phyloP scores from a whole-genome alignment of 148 eudicot genomes.

The Nepenthes mirabilis region DNA sequence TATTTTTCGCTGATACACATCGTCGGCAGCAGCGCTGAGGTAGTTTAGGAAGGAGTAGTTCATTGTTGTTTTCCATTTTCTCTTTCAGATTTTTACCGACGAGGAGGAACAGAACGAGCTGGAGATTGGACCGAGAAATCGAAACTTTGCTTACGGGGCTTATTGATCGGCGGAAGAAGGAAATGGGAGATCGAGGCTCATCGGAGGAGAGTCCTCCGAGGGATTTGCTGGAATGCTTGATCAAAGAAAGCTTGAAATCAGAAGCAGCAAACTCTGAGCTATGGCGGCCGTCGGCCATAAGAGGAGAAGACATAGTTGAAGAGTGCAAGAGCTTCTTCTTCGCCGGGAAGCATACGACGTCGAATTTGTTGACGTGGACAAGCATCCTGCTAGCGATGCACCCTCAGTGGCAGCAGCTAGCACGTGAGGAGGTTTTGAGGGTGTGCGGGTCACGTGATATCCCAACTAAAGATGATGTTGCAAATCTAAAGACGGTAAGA shows the following conservation, averaged over 20 bases:
- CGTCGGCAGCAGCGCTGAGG: too few species aligned
- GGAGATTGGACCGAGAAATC: slow-evolving; percentile 44
- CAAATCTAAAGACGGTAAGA: slow-evolving; percentile 41
- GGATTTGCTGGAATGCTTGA: slow-evolving; percentile 39
- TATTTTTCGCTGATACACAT: background rate
- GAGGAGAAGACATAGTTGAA: slow-evolving; percentile 35
- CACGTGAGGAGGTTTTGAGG: slow-evolving; percentile 56
- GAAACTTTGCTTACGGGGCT: slow-evolving; percentile 23
- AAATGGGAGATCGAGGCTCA: background rate
- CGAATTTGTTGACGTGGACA: slow-evolving; percentile 48
- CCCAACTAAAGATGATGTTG: slow-evolving; percentile 41
- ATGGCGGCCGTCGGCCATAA: background rate
- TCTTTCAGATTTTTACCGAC: slow-evolving; percentile 45
- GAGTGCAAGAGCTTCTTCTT: slow-evolving; percentile 64
- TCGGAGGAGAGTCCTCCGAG: slow-evolving; percentile 9
- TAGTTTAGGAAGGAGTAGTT: background rate
- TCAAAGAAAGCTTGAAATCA: slow-evolving; percentile 18
- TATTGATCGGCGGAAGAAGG: slow-evolving; percentile 22
- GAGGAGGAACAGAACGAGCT: slow-evolving; percentile 36
- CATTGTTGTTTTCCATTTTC: background rate
- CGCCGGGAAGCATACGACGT: slow-evolving; percentile 55
- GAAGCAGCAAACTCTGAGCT: background rate
- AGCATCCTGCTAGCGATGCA: slow-evolving; percentile 56
- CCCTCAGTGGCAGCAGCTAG: slow-evolving; percentile 60
- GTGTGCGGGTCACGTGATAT: slow-evolving; percentile 46